Percentiles rank a stretch among this genome's conserved stretches.
These are phyloP conservation scores for Casuarina cunninghamiana DNA, from an alignment of 306 rosid species.

Conservation along the genomic window DNA sequence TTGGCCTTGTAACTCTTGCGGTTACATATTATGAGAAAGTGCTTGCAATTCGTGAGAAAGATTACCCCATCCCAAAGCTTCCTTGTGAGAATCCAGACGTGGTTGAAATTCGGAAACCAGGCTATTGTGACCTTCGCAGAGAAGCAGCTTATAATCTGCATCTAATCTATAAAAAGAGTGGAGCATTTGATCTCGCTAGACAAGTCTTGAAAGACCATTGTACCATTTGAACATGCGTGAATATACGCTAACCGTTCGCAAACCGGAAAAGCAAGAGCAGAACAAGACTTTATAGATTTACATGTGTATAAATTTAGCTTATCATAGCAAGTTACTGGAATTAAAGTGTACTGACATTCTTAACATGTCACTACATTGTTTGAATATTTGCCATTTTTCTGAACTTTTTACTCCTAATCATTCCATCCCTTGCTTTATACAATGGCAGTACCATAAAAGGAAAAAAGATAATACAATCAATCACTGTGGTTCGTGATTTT, in stretches of 20 bases:
- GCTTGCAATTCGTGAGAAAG: conserved; percentile 59
- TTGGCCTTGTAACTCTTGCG: conserved; percentile 76
- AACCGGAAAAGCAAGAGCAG: neutral
- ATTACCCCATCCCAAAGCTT: conserved; percentile 67
- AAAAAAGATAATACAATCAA: too few species aligned
- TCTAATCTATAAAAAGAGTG: conserved; percentile 78
- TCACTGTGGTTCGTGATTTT: too few species aligned
- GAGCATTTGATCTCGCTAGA: conserved; percentile 87
- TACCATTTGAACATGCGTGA: conserved; percentile 35
- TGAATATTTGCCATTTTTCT: neutral
- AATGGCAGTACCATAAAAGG: too few species aligned
- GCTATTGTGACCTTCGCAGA: conserved; percentile 76
- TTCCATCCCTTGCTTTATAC: too few species aligned
- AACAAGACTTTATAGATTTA: neutral
- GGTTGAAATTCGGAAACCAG: conserved; percentile 40
- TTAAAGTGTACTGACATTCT: neutral
- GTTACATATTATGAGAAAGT: conserved; percentile 68
- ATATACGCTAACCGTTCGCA: neutral
- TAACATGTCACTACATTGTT: neutral
- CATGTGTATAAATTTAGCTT: neutral
- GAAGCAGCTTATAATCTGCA: conserved; percentile 91
- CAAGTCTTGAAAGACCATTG: conserved; percentile 79
- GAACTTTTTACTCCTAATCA: too few species aligned
- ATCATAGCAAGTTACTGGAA: neutral
- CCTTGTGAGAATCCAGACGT: conserved; percentile 50